Conservation (phyloP, 2,329 filamentous ascomycete species). For the Cephalotrichum gorgonifer region DNA sequence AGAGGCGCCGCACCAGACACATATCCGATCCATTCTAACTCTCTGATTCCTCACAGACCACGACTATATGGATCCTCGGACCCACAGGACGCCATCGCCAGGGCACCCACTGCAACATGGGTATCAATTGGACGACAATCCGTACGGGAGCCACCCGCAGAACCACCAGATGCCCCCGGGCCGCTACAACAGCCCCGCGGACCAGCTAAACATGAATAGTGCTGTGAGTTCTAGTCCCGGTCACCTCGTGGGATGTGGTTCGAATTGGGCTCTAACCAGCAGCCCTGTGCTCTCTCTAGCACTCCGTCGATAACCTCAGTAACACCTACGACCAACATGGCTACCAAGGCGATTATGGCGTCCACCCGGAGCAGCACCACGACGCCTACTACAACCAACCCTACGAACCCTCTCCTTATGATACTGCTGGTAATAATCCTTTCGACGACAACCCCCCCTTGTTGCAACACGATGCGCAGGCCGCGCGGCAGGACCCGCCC, state of each 20-base stretch:
- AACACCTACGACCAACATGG: slow-evolving; percentile 34
- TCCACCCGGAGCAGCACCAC: slow-evolving; percentile 78
- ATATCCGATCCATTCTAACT: slow-evolving; percentile 1
- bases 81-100: slow-evolving; percentile 63
- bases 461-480: slow-evolving; percentile 39
- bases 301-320: slow-evolving; percentile 41
- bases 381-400: slow-evolving; percentile 79
- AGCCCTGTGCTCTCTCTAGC: slow-evolving; percentile 19
- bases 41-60: slow-evolving; percentile 31
- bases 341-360: slow-evolving; percentile 51
- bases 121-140: slow-evolving; percentile 75
- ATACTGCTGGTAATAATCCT: slow-evolving; percentile 14
- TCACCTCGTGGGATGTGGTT: not conserved
- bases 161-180: slow-evolving; percentile 39
- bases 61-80: slow-evolving; percentile 48
- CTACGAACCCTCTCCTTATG: slow-evolving; percentile 59
- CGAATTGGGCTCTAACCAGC: not conserved
- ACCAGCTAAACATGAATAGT: slow-evolving; percentile 73
- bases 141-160: slow-evolving; percentile 41
- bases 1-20: not conserved
- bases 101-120: slow-evolving; percentile 61
- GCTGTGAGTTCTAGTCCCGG: slow-evolving; percentile 50
- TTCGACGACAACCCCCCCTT: slow-evolving; percentile 69
- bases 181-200: slow-evolving; percentile 40
- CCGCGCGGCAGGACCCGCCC: slow-evolving; percentile 36